phyloP scores from a whole-genome alignment of 192 early-diverging fungal species.

The Podila horticola region DNA sequence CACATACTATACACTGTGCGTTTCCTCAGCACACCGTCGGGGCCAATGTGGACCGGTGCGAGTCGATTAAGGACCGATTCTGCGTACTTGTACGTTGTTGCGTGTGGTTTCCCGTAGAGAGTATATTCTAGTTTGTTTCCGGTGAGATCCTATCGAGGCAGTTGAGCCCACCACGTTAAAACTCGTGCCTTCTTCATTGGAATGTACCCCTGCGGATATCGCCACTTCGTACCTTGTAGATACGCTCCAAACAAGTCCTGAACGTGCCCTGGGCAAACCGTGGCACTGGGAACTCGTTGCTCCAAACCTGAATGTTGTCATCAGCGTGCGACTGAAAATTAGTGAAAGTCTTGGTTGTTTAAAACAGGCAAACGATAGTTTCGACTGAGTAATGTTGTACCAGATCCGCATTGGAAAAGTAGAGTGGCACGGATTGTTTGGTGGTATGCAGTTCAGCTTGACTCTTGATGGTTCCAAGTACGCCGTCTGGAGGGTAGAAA shows the following conservation, averaged over 20 bases:
- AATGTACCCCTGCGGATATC: not conserved
- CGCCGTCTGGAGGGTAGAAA: constrained; percentile 58
- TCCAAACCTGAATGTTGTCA: constrained; percentile 71
- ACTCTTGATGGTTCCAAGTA: constrained; percentile 62
- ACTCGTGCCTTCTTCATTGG: not conserved
- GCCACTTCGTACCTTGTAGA: constrained; percentile 61
- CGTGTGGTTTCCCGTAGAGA: constrained; percentile 86
- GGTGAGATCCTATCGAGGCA: constrained; percentile 37
- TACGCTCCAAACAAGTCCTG: constrained; percentile 70
- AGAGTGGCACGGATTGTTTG: constrained; percentile 74
- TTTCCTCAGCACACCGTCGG: constrained; percentile 7
- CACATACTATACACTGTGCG: constrained; percentile 50
- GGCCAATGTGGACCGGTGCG: constrained; percentile 11
- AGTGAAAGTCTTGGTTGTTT: constrained; percentile 17
- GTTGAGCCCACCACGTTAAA: constrained; percentile 26
- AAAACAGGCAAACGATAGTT: not conserved
- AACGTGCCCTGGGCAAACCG: constrained; percentile 89
- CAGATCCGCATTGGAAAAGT: constrained; percentile 77
- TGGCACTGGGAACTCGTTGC: constrained; percentile 80
- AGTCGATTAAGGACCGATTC: constrained; percentile 59
- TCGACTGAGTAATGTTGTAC: not conserved
- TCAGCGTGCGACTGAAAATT: no score
- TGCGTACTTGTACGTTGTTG: constrained; percentile 76
- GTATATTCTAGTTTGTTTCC: constrained; percentile 67
- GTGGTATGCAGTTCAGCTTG: constrained; percentile 18